These are phyloP conservation scores for Phalaenopsis equestris DNA, from an alignment of 106 monocot genomes.

Conservation along the genomic window DNA sequence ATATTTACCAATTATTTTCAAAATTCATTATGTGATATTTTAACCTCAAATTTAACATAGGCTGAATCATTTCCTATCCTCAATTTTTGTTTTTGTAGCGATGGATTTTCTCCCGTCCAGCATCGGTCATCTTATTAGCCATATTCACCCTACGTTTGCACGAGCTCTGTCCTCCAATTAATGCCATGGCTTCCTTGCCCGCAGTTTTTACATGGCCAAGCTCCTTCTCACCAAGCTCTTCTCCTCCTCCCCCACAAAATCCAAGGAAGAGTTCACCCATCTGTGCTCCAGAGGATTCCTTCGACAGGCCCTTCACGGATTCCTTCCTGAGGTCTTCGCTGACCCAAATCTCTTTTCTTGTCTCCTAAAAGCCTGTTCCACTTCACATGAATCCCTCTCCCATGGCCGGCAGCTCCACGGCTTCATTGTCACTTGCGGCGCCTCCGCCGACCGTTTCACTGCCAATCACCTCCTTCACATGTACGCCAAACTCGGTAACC, in stretches of 20 bases:
- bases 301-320: constrained; percentile 14
- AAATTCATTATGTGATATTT: no score
- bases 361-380: constrained; percentile 40
- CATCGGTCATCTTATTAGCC: background rate
- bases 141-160: background rate
- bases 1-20: no score
- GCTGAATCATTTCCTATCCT: no score
- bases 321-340: constrained; percentile 15
- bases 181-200: background rate
- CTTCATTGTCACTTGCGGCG: constrained; percentile 46
- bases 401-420: constrained; percentile 40
- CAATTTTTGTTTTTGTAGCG: no score
- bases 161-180: background rate
- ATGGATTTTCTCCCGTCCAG: background rate
- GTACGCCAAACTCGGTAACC: constrained; percentile 38
- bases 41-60: no score
- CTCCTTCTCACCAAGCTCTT: background rate
- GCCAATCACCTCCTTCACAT: constrained; percentile 66
- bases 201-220: background rate
- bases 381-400: constrained; percentile 12
- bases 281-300: constrained; percentile 26
- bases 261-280: constrained; percentile 14
- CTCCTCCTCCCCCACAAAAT: background rate
- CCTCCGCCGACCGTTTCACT: constrained; percentile 52
- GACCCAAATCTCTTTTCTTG: constrained; percentile 38